Evolutionary conservation across 2,329 filamentous ascomycete species (phyloP).

Genomic region (Rhinocladiella mackenziei): DNA sequence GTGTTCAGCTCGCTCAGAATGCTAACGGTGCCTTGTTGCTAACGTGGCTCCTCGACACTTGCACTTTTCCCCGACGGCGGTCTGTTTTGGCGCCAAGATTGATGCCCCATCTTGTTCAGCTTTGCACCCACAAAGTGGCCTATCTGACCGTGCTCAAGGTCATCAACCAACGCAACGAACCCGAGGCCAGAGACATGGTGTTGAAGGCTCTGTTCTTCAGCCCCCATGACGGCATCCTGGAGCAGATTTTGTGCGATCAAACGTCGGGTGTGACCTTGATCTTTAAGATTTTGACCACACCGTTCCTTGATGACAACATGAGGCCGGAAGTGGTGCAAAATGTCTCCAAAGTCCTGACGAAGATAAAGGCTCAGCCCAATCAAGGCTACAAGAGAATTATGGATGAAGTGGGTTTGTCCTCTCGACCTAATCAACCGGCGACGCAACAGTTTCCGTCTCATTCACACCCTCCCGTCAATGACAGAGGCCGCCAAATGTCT

Average conservation of each 20-base stretch:
- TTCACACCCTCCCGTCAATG: constrained; percentile 36
- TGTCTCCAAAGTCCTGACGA: constrained; percentile 80
- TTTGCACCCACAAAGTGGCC: constrained; percentile 98
- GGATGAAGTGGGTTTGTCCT: constrained; percentile 92
- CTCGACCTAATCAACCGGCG: constrained; percentile 33
- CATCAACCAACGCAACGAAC: constrained; percentile 94
- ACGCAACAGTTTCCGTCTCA: constrained; percentile 41
- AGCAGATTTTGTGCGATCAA: constrained; percentile 87
- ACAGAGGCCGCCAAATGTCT: constrained; percentile 42
- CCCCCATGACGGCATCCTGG: constrained; percentile 76
- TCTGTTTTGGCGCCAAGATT: constrained; percentile 88
- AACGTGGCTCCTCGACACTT: constrained; percentile 98
- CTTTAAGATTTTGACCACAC: constrained; percentile 96
- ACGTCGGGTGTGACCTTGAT: constrained; percentile 91
- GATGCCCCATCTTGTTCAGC: constrained; percentile 85
- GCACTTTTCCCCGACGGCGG: constrained; percentile 86
- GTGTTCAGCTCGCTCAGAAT: constrained; percentile 92
- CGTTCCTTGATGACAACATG: constrained; percentile 92
- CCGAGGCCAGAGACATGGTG: constrained; percentile 85
- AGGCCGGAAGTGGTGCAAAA: constrained; percentile 85
- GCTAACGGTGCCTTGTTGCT: constrained; percentile 89
- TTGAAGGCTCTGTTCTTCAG: constrained; percentile 91
- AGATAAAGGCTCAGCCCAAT: constrained; percentile 86
- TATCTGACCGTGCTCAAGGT: constrained; percentile 97
- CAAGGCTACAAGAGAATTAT: constrained; percentile 98